These are phyloP conservation scores for Coniochaeta ligniaria DNA, from an alignment of 2,329 filamentous ascomycete species.

Conservation along the genomic window DNA sequence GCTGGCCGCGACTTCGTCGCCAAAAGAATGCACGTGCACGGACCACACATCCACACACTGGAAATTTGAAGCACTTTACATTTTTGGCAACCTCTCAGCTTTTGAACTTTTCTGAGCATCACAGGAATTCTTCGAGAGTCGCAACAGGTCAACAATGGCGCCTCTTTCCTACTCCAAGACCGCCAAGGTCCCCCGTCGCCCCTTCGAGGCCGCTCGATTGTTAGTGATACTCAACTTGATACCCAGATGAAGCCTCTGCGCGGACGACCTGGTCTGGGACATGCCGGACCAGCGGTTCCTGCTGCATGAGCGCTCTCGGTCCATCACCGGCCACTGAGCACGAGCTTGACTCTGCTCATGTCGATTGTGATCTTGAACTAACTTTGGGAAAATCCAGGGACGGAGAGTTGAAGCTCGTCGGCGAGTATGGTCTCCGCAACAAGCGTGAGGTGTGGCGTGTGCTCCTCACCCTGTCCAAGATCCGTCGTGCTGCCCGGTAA, in stretches of 20 bases:
- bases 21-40: background rate
- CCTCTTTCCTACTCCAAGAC: constrained; percentile 91
- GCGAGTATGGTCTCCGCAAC: constrained; percentile 99
- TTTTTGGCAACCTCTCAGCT: background rate
- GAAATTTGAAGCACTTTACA: background rate
- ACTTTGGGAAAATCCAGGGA: constrained; percentile 64
- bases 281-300: background rate
- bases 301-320: background rate
- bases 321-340: constrained; percentile 85
- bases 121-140: constrained; percentile 4
- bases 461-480: constrained; percentile 99
- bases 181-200: constrained; percentile 91
- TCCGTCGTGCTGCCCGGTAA: constrained; percentile 99
- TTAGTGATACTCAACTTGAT: constrained; percentile 55
- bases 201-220: constrained; percentile 99
- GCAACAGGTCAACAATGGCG: constrained; percentile 28
- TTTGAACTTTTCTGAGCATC: constrained; percentile 2
- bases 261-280: constrained; percentile 21
- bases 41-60: background rate
- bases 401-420: constrained; percentile 98
- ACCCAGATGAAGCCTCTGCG: constrained; percentile 64
- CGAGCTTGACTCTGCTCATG: constrained; percentile 96
- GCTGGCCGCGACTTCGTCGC: background rate
- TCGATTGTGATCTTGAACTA: constrained; percentile 75
- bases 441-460: constrained; percentile 99